Evolutionary conservation across 148 eudicot genomes (phyloP).

Genomic region (Chenopodium berlandieri): DNA sequence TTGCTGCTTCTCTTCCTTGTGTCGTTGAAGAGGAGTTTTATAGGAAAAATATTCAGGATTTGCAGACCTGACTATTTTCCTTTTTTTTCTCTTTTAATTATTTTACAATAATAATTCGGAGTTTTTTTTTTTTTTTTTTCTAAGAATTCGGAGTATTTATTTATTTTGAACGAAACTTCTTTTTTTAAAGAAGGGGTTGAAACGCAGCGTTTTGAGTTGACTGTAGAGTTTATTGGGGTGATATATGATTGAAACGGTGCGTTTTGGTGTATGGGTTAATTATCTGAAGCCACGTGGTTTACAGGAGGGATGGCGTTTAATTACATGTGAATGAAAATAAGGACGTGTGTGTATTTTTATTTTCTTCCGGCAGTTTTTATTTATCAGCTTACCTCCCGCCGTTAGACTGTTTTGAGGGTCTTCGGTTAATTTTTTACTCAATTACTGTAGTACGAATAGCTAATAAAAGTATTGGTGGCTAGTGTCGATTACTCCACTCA

Average conservation of each 20-base stretch:
- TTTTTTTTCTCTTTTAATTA: not conserved
- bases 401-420: too few relatives aligned
- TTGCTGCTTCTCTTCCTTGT: slow-evolving; percentile 21
- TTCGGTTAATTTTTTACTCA: too few relatives aligned
- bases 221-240: not conserved
- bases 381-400: too few relatives aligned
- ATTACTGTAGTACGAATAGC: too few relatives aligned
- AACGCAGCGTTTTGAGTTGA: not conserved
- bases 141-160: not conserved
- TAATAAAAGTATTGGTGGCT: too few relatives aligned
- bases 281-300: not conserved
- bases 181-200: not conserved
- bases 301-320: not conserved
- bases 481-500: too few relatives aligned
- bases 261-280: not conserved
- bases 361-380: too few relatives aligned
- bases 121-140: not conserved
- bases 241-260: not conserved
- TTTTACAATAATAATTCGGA: not conserved
- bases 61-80: not conserved
- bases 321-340: not conserved
- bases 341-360: not conserved
- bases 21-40: slow-evolving; percentile 26
- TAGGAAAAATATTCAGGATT: slow-evolving; percentile 5
- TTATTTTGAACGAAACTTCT: too few relatives aligned